phyloP scores from a whole-genome alignment of 257 asterid genomes.

The Solanum stenotomum region DNA sequence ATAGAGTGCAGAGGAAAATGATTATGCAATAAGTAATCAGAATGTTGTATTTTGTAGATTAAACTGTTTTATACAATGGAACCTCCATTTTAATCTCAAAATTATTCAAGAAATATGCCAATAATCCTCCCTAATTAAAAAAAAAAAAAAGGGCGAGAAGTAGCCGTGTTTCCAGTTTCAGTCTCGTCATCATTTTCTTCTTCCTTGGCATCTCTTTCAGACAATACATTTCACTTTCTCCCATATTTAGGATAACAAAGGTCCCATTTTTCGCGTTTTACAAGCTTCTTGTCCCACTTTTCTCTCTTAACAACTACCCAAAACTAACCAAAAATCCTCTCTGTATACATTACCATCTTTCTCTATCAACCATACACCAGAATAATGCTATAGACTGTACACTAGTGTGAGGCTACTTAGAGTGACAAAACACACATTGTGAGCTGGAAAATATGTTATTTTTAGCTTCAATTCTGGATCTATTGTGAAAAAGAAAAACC shows the following conservation, averaged over 20 bases:
- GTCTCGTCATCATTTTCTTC: neutral
- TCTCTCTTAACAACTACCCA: neutral
- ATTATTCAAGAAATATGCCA: neutral
- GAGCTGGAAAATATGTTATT: slow-evolving; percentile 6
- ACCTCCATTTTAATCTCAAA: neutral
- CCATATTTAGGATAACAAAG: neutral
- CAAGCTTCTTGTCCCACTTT: neutral
- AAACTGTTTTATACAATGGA: neutral
- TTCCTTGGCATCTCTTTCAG: neutral
- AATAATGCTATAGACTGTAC: neutral
- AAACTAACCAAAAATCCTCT: neutral
- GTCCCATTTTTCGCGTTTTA: neutral
- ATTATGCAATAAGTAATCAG: too few relatives aligned
- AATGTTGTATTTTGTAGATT: neutral
- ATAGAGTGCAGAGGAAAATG: too few relatives aligned
- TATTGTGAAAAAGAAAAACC: neutral
- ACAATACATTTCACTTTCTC: neutral
- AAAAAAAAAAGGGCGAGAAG: neutral
- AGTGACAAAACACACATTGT: neutral
- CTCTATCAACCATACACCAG: neutral
- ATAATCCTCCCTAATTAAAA: neutral
- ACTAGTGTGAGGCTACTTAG: neutral
- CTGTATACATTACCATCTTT: neutral
- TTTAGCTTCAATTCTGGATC: slow-evolving; percentile 40
- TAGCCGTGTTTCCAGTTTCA: neutral